Evolutionary conservation across 345 rosid genomes (phyloP), one percentile per base, ranked within the genome.

Genomic region (Populus deltoides): DNA sequence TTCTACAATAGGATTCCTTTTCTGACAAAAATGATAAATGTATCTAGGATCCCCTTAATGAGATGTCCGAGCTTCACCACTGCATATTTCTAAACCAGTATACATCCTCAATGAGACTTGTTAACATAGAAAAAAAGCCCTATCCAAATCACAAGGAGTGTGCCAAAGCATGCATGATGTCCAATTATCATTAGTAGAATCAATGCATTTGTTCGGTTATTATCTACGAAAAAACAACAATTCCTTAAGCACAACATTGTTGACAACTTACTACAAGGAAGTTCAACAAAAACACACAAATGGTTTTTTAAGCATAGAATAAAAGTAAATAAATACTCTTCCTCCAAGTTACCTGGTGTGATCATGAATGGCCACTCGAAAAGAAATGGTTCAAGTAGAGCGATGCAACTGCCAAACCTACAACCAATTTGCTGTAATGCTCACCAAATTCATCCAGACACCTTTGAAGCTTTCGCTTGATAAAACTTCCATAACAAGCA

Each of bases 381-480:
- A 86, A 96, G 89, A 80, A 93, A 63, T 73, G 99, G 98, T 68
- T 97, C 99, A 35, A 92, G 71, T 66, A 91, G 79, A 79, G 98
- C 98, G 77, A 93, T 83, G 93, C 85, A 55, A 92, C 75, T 63
- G 99, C 93, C 84, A 93, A 81, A 74, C 89, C 90, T 29, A 96
- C 91, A 51, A 96, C 98, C 86, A 93, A 93, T 81, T 91, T 91
- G 90, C 98, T 93, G 81, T 96, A 96, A 41, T 33, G 88, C 83
- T 92, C 99, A 43, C 99, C 98, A 82, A 96, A 96, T 77, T 96
- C 98, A 84, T 96, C 99, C 66, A 96, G 86, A 97, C 99, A 96
- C 85, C 94, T 88, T 75, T 93, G 97, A 82, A 96, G 99, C 86
- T 90, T 93, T 66, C 98, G 97, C 70, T 88, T 96, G 86, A 73